Conservation (phyloP, 2,329 filamentous ascomycete genomes). For the Sarocladium oryzae region DNA sequence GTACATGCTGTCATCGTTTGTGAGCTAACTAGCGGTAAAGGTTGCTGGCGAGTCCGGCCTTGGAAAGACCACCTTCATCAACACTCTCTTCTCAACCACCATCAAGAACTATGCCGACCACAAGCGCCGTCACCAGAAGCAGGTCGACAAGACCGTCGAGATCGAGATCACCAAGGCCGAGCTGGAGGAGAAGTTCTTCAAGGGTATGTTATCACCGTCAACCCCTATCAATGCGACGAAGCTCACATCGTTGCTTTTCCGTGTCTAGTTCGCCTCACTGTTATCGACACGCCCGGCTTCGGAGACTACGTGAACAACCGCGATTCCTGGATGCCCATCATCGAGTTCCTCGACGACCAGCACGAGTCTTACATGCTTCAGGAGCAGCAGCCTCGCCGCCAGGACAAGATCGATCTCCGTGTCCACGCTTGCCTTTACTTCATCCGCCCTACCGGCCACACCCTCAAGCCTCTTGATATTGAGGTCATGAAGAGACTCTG, state of each 20-base stretch:
- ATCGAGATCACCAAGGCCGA: constrained; percentile 99
- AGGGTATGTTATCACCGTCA: constrained; percentile 56
- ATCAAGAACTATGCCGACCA: constrained; percentile 99
- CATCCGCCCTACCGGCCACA: constrained; percentile 97
- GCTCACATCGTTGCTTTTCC: constrained; percentile 15
- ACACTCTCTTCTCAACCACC: constrained; percentile 98
- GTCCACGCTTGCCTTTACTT: constrained; percentile 99
- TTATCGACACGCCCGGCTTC: constrained; percentile 98
- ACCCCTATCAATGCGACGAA: constrained; percentile 3
- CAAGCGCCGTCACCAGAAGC: constrained; percentile 98
- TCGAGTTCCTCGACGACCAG: constrained; percentile 99
- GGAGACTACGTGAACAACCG: constrained; percentile 99
- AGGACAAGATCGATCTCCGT: constrained; percentile 98
- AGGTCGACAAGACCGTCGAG: constrained; percentile 99
- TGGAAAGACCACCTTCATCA: constrained; percentile 99
- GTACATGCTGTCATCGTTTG: not conserved
- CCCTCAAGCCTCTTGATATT: constrained; percentile 95
- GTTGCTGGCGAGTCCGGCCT: constrained; percentile 97
- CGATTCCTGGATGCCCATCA: constrained; percentile 99
- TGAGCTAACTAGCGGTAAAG: constrained; percentile 36
- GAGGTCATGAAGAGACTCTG: constrained; percentile 99
- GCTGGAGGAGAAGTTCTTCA: constrained; percentile 99
- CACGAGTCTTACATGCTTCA: constrained; percentile 99
- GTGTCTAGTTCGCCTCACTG: constrained; percentile 79
- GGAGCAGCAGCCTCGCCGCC: constrained; percentile 96